Conservation (phyloP, 208 protist genomes). For the Trypanosoma grayi region DNA sequence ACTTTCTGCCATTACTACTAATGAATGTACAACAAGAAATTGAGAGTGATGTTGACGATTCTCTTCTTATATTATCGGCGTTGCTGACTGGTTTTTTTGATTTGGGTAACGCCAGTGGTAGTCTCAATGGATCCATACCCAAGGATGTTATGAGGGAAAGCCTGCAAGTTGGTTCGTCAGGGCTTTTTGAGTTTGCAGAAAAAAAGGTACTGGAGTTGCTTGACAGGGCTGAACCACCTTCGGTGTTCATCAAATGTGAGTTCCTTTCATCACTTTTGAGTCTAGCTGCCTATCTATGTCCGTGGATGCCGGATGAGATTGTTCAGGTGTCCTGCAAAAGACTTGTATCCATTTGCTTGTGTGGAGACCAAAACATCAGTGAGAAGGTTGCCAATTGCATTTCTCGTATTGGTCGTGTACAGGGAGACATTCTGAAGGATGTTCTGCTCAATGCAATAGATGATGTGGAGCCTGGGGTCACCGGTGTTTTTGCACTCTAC, state of each 20-base stretch:
- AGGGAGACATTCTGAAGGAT: slow-evolving; percentile 18
- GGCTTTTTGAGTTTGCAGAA: slow-evolving; percentile 16
- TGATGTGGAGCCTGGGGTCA: neutral
- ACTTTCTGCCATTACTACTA: slow-evolving; percentile 19
- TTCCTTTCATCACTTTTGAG: slow-evolving; percentile 45
- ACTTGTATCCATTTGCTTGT: slow-evolving; percentile 26
- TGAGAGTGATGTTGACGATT: slow-evolving; percentile 14
- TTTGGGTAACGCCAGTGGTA: neutral
- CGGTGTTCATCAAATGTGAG: slow-evolving; percentile 41
- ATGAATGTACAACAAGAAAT: neutral
- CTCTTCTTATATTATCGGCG: slow-evolving; percentile 21
- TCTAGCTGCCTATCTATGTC: slow-evolving; percentile 30
- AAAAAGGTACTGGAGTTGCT: neutral
- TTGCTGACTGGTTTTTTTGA: slow-evolving; percentile 26
- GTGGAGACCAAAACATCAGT: slow-evolving; percentile 5
- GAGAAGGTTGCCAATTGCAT: slow-evolving; percentile 13
- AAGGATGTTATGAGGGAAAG: slow-evolving; percentile 9
- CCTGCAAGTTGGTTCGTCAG: slow-evolving; percentile 3
- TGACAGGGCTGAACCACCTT: slow-evolving; percentile 18
- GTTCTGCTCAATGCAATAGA: slow-evolving; percentile 1
- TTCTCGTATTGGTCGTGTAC: slow-evolving; percentile 21
- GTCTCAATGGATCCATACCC: no score
- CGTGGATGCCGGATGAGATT: slow-evolving; percentile 32
- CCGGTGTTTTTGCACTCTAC: slow-evolving; percentile 14
- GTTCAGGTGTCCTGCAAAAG: slow-evolving; percentile 18